Conservation (phyloP, 2,329 filamentous ascomycete species). For the Ophiobolus disseminans region DNA sequence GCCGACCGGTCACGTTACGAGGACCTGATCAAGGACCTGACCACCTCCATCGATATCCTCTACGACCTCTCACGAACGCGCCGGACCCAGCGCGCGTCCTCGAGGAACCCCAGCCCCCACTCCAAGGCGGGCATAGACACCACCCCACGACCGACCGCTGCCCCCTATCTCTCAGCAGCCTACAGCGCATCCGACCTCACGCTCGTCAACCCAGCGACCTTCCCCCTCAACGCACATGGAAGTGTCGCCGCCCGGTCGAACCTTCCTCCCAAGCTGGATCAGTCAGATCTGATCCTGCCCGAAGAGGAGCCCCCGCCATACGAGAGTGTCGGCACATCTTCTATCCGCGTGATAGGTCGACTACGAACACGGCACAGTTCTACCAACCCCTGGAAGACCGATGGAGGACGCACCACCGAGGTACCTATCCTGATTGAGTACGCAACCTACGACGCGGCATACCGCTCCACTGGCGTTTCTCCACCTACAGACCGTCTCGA, state of each 20-base stretch:
- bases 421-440: conserved; percentile 74
- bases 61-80: conserved; percentile 77
- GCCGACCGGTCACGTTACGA: conserved; percentile 77
- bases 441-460: conserved; percentile 59
- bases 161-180: conserved; percentile 39
- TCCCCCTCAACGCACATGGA: conserved; percentile 30
- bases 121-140: conserved; percentile 29
- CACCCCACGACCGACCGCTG: conserved; percentile 19
- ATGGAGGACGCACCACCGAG: conserved; percentile 45
- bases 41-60: conserved; percentile 78
- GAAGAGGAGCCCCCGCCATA: conserved; percentile 59
- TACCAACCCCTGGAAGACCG: conserved; percentile 49
- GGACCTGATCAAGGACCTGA: conserved; percentile 76
- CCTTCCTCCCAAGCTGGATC: conserved; percentile 54
- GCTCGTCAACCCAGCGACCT: conserved; percentile 51
- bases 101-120: conserved; percentile 23
- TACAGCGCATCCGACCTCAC: conserved; percentile 53
- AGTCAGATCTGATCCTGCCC: conserved; percentile 52
- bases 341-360: conserved; percentile 55
- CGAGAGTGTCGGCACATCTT: conserved; percentile 54
- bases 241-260: conserved; percentile 24
- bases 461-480: conserved; percentile 55
- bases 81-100: conserved; percentile 46
- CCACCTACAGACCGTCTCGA: conserved; percentile 56
- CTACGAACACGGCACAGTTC: conserved; percentile 46